Evolutionary conservation across 805 yeast species (phyloP).

Genomic region (Debaryomyces castellii): DNA sequence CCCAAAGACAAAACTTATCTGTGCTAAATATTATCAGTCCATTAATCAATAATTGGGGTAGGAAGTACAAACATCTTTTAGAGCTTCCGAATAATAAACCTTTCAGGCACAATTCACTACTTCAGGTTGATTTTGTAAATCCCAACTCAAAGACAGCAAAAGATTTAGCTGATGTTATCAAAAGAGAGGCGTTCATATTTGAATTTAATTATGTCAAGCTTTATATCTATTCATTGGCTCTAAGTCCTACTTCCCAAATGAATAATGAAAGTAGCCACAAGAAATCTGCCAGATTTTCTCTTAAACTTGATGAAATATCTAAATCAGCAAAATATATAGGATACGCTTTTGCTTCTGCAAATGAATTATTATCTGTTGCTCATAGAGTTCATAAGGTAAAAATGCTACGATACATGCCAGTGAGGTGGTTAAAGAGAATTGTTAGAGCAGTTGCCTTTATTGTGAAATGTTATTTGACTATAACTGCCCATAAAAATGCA

Average conservation of each 20-base stretch:
- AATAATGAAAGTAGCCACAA: slow-evolving; percentile 13
- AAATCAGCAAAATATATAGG: slow-evolving; percentile 76
- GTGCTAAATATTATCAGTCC: slow-evolving; percentile 74
- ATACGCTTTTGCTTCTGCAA: slow-evolving; percentile 80
- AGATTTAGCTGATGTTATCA: slow-evolving; percentile 47
- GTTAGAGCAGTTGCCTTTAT: slow-evolving; percentile 88
- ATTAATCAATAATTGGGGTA: slow-evolving; percentile 74
- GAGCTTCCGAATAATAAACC: slow-evolving; percentile 46
- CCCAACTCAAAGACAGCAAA: slow-evolving; percentile 35
- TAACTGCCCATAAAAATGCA: slow-evolving; percentile 46
- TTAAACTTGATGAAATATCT: slow-evolving; percentile 68
- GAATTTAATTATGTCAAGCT: slow-evolving; percentile 84
- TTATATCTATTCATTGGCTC: slow-evolving; percentile 80
- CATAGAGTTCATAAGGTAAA: slow-evolving; percentile 64
- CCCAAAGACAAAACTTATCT: slow-evolving; percentile 66
- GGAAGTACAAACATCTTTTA: slow-evolving; percentile 57
- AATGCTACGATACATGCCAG: slow-evolving; percentile 77
- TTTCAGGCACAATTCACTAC: slow-evolving; percentile 24
- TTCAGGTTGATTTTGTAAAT: slow-evolving; percentile 20
- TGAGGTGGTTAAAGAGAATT: slow-evolving; percentile 85
- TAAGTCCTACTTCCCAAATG: slow-evolving; percentile 42
- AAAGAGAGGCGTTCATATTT: slow-evolving; percentile 69
- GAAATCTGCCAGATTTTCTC: slow-evolving; percentile 19
- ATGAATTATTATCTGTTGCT: slow-evolving; percentile 71
- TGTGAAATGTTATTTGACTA: slow-evolving; percentile 76